Evolutionary conservation across 371 early-diverging fungal species (phyloP), one percentile per base, ranked within the genome.

Genomic region (Zychaea mexicana): DNA sequence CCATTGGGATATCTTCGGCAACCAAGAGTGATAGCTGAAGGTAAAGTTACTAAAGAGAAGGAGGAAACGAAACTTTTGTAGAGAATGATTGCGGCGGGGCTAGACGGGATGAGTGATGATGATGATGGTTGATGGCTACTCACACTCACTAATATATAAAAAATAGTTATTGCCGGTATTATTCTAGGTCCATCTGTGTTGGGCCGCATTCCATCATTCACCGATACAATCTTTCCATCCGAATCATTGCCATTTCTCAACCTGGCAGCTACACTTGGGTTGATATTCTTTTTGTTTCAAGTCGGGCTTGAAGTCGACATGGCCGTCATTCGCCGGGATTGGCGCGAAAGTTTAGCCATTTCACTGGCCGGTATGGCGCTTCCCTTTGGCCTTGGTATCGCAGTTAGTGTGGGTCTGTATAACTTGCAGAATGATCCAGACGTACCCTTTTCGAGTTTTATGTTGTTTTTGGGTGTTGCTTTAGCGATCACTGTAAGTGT

Each of bases 211-310:
- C 87, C 89, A 13, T 77, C 76, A 9, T 94, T 86, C 64, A 70
- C 65, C 31, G 60, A 67, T n/a, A 77, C 84, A 15, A 81, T 93
- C 8, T 93, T 94, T 62, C 88, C 90, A 19, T 22, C 64, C 0
- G 70, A 52, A 6, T 90, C 92, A 2, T 65, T 93, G n/a, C 84
- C 89, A 0, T 83, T 77, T 64, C 74, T 97, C 46, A 88, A 84
- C 42, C 73, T 95, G 24, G 81, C 94, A 8, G 88, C 97, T n/a
- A 91, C 90, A 65, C 71, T 98, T 65, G 97, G 96, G 12, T 80
- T 98, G 39, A 83, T 96, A 15, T 85, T 98, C 53, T 97, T 92
- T 74, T 78, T 97, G 54, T 96, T 96, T 72, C 83, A 96, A 54
- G 92, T 96, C 26, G 94, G 95, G 2, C 72, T 94, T 19, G 94